Conservation (phyloP, 2,329 filamentous ascomycete species). For the Ceratocystis papillata region DNA sequence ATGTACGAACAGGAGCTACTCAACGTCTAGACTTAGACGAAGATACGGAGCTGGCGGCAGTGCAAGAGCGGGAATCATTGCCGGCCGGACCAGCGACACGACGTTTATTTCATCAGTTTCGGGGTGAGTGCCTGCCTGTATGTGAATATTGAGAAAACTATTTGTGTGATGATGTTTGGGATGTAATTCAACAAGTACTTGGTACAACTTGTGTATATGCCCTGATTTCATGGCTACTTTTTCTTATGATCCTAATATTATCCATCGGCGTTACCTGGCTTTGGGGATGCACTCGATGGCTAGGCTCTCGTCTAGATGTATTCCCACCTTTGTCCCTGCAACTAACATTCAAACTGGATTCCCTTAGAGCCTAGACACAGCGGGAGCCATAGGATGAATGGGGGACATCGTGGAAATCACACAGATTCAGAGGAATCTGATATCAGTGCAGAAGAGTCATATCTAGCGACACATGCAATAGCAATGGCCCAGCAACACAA, state of each 20-base stretch:
- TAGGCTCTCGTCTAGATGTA: background rate
- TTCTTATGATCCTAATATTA: background rate
- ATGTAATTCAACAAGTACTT: background rate
- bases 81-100: conserved; percentile 12
- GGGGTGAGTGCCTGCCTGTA: conserved; percentile 12
- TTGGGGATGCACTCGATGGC: background rate
- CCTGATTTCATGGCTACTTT: background rate
- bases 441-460: conserved; percentile 17
- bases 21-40: conserved; percentile 13
- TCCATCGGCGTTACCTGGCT: background rate
- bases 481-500: conserved; percentile 16
- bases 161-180: background rate
- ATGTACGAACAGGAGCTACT: background rate
- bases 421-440: conserved; percentile 16
- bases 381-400: background rate
- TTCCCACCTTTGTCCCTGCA: background rate
- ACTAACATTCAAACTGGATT: background rate
- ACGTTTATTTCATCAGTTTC: conserved; percentile 20
- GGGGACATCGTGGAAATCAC: background rate
- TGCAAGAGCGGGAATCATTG: conserved; percentile 10
- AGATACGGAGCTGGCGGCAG: conserved; percentile 5
- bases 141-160: background rate
- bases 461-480: conserved; percentile 17
- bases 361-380: background rate
- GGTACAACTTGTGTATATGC: background rate